These are phyloP conservation scores for Colletotrichum lupini DNA, from an alignment of 2,329 filamentous ascomycete species.

Conservation along the genomic window DNA sequence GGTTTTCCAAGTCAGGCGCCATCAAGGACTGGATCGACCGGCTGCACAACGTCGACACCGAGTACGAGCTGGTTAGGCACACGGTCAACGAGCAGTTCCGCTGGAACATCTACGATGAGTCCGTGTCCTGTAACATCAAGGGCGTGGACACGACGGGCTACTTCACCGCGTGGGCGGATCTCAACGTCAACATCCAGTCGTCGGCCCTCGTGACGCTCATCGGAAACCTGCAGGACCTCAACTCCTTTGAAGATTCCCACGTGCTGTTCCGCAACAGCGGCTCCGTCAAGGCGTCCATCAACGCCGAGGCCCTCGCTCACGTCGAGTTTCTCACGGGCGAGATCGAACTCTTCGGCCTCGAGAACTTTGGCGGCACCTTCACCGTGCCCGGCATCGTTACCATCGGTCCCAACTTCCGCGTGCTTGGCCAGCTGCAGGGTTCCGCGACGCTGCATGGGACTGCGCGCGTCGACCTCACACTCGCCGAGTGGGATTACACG, in stretches of 20 bases:
- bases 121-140: constrained; percentile 5
- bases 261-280: constrained; percentile 34
- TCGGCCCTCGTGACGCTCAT: constrained; percentile 30
- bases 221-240: constrained; percentile 26
- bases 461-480: neutral
- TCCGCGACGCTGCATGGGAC: neutral
- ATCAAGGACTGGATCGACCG: constrained; percentile 29
- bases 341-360: constrained; percentile 36
- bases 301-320: constrained; percentile 23
- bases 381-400: constrained; percentile 43
- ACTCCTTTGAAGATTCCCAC: constrained; percentile 22
- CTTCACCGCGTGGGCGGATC: constrained; percentile 1
- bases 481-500: constrained; percentile 13
- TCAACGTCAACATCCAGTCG: constrained; percentile 27
- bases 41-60: constrained; percentile 16
- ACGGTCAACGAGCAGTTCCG: neutral
- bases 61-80: constrained; percentile 20
- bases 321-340: constrained; percentile 32
- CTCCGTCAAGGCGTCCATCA: constrained; percentile 19
- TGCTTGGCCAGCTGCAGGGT: constrained; percentile 36
- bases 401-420: constrained; percentile 43
- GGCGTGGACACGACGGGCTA: neutral
- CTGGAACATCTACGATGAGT: constrained; percentile 22
- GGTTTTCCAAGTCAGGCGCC: constrained; percentile 26
- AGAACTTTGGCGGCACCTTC: constrained; percentile 43